A percentile compares a stretch with the other conserved stretches of the same genome.
These are phyloP conservation scores for Leccinum ochraceum DNA, from an alignment of 768 basidiomycete species.

Conservation along the genomic window DNA sequence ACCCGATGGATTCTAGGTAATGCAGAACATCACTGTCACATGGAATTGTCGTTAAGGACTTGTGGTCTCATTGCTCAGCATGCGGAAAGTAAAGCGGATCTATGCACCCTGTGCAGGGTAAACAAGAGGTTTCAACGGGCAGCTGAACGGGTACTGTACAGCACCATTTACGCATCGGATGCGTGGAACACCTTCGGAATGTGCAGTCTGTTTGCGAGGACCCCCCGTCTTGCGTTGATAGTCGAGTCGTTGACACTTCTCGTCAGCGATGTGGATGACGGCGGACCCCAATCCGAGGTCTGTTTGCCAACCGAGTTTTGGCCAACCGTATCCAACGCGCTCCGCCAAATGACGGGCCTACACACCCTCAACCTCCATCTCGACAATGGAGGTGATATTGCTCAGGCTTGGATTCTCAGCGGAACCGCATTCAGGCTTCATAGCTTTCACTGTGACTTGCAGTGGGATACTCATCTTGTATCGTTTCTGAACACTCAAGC, in stretches of 20 bases:
- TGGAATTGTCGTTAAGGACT: slow-evolving; percentile 62
- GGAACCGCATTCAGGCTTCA: slow-evolving; percentile 54
- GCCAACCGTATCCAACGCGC: slow-evolving; percentile 48
- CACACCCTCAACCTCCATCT: slow-evolving; percentile 54
- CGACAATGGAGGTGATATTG: slow-evolving; percentile 25
- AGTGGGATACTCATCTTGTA: slow-evolving; percentile 60
- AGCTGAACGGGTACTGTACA: slow-evolving; percentile 62
- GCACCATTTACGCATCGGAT: slow-evolving; percentile 50
- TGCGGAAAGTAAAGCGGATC: slow-evolving; percentile 52
- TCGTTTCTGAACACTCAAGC: slow-evolving; percentile 31
- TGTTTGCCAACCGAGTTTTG: slow-evolving; percentile 46
- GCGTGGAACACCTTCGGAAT: slow-evolving; percentile 41
- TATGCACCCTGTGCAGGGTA: slow-evolving; percentile 58
- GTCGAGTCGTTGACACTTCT: slow-evolving; percentile 58
- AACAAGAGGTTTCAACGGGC: slow-evolving; percentile 54
- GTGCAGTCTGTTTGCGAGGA: slow-evolving; percentile 47
- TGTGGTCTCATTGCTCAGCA: slow-evolving; percentile 57
- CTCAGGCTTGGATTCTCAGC: slow-evolving; percentile 40
- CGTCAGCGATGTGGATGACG: slow-evolving; percentile 29
- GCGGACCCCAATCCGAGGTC: neutral
- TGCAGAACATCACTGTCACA: slow-evolving; percentile 40
- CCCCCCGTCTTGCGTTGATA: slow-evolving; percentile 48
- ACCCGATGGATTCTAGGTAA: slow-evolving; percentile 27
- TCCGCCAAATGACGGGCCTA: slow-evolving; percentile 47
- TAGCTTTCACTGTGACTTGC: slow-evolving; percentile 64